phyloP scores from a whole-genome alignment of 2,329 filamentous ascomycete genomes.

The Aspergillus sp. region DNA sequence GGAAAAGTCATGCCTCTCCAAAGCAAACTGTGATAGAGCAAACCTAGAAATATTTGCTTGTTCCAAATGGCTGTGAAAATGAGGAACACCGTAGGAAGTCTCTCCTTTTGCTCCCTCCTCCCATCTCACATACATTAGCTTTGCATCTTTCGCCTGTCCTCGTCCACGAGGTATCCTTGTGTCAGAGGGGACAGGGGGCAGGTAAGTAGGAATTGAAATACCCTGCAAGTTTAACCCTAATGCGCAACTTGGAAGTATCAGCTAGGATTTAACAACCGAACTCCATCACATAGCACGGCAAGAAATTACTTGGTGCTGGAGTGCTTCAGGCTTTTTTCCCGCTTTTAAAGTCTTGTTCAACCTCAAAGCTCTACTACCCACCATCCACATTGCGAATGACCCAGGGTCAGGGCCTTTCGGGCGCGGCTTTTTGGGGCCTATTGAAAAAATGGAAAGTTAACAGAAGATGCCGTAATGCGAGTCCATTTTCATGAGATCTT shows the following conservation, averaged over 20 bases:
- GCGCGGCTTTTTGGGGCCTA: constrained; percentile 29
- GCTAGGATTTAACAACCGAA: constrained; percentile 2
- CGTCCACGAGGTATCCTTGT: too few relatives aligned
- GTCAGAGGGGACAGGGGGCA: too few relatives aligned
- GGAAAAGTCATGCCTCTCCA: constrained; percentile 43
- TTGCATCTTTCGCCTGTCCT: too few relatives aligned
- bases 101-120: constrained; percentile 5
- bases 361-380: constrained; percentile 28
- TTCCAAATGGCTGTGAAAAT: constrained; percentile 4
- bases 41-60: constrained; percentile 9
- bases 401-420: constrained; percentile 23
- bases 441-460: neutral
- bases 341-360: constrained; percentile 39
- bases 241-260: constrained; percentile 5
- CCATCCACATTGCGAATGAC: constrained; percentile 42
- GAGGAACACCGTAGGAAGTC: constrained; percentile 3
- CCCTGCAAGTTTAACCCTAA: constrained; percentile 1
- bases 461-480: neutral
- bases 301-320: constrained; percentile 12
- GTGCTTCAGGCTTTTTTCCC: constrained; percentile 42
- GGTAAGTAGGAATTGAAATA: too few relatives aligned
- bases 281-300: constrained; percentile 28
- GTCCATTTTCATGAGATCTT: too few relatives aligned
- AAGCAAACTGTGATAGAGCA: constrained; percentile 23
- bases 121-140: too few relatives aligned